Percentiles rank a stretch among this genome's conserved stretches.
These are phyloP conservation scores for Herpetospermum pedunculosum DNA, from an alignment of 306 rosid species.

Conservation along the genomic window DNA sequence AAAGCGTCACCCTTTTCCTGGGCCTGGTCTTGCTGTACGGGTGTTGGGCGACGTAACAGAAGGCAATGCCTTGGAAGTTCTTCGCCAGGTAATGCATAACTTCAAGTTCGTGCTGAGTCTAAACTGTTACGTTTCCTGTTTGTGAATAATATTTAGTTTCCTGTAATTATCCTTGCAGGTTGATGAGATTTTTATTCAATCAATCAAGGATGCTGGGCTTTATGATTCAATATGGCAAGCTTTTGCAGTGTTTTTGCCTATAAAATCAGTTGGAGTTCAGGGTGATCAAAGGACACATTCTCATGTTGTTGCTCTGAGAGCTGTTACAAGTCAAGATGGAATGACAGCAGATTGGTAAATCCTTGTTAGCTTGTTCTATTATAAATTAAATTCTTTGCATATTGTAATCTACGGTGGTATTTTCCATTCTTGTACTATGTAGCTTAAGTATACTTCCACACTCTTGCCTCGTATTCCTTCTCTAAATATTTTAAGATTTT, in stretches of 20 bases:
- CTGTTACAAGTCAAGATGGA: conserved; percentile 98
- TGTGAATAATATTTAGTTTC: not conserved
- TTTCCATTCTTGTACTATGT: not conserved
- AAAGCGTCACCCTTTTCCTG: conserved; percentile 95
- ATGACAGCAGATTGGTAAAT: conserved; percentile 96
- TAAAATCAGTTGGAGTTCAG: conserved; percentile 88
- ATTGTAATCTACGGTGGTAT: not conserved
- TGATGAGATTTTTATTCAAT: conserved; percentile 86
- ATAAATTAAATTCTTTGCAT: not conserved
- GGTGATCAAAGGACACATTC: conserved; percentile 97
- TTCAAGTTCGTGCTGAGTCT: not conserved
- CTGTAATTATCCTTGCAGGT: conserved; percentile 32
- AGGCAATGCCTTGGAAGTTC: conserved; percentile 69
- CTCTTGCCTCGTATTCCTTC: not conserved
- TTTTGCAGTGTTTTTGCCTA: conserved; percentile 86
- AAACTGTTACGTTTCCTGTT: not conserved
- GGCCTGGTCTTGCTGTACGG: conserved; percentile 95
- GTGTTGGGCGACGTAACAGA: conserved; percentile 82
- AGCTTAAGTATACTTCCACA: not conserved
- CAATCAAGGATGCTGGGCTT: conserved; percentile 86
- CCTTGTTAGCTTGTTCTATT: not conserved
- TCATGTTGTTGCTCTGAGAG: conserved; percentile 88
- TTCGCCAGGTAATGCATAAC: conserved; percentile 50
- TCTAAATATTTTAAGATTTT: not conserved
- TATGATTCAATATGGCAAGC: conserved; percentile 98